These are phyloP conservation scores for Fraxinus latifolia DNA, from an alignment of 305 asterid genomes.

Conservation along the genomic window DNA sequence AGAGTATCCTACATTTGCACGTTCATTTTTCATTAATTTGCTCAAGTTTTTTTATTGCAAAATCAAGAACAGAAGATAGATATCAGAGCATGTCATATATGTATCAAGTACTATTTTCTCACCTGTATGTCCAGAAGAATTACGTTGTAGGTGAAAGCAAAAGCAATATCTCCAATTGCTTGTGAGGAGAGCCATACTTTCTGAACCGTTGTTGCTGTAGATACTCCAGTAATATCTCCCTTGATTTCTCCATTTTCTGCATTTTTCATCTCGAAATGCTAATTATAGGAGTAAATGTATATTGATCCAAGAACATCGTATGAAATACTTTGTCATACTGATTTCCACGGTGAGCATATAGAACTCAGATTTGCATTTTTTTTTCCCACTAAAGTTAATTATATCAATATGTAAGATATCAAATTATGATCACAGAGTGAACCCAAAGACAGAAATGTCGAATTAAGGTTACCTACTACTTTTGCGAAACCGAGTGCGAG, in stretches of 20 bases:
- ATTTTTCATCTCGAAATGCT: background rate
- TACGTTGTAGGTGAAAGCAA: slow-evolving; percentile 41
- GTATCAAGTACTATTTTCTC: background rate
- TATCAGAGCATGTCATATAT: background rate
- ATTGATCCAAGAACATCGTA: background rate
- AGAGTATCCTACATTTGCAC: slow-evolving; percentile 37
- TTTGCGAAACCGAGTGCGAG: slow-evolving; percentile 46
- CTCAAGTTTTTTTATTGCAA: background rate
- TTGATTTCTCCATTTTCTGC: slow-evolving; percentile 45
- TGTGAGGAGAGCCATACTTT: slow-evolving; percentile 50
- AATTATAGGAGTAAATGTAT: background rate
- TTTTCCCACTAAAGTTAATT: background rate
- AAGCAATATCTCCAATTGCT: slow-evolving; percentile 55
- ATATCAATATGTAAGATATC: background rate
- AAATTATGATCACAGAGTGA: background rate
- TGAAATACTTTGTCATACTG: background rate
- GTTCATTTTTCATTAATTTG: slow-evolving; percentile 36
- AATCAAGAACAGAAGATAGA: background rate
- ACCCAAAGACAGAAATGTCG: background rate
- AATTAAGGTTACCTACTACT: slow-evolving; percentile 35
- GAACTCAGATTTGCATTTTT: background rate
- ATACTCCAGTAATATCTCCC: slow-evolving; percentile 36
- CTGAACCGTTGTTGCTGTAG: slow-evolving; percentile 27
- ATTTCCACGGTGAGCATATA: background rate
- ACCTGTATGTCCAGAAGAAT: slow-evolving; percentile 53